Evolutionary conservation across 805 yeast genomes (phyloP).

Genomic region (Lipomyces spencermartinsiae): DNA sequence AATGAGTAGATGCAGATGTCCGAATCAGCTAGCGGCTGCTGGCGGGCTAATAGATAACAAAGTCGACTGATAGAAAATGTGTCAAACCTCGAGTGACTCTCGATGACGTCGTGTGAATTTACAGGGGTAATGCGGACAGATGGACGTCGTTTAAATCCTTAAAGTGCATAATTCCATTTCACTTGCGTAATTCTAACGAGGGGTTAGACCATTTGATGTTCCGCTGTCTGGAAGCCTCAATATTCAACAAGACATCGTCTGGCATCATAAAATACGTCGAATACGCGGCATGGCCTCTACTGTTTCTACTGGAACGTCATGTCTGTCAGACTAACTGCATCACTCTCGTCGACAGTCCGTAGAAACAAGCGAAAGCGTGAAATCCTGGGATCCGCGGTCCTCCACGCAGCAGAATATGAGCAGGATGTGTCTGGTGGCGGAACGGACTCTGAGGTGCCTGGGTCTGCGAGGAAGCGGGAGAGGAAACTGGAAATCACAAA

Average conservation of each 20-base stretch:
- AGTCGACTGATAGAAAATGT: background rate
- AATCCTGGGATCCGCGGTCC: slow-evolving; percentile 23
- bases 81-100: background rate
- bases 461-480: slow-evolving; percentile 17
- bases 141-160: too few relatives aligned
- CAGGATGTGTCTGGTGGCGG: slow-evolving; percentile 5
- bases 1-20: background rate
- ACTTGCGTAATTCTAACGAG: background rate
- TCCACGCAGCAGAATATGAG: slow-evolving; percentile 21
- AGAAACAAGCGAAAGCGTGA: slow-evolving; percentile 29
- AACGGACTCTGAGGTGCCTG: background rate
- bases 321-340: slow-evolving; percentile 34
- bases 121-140: background rate
- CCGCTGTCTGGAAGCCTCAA: too few relatives aligned
- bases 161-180: background rate
- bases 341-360: slow-evolving; percentile 27
- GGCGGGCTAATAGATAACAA: background rate
- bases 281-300: background rate
- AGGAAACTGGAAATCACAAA: slow-evolving; percentile 20
- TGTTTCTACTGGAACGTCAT: slow-evolving; percentile 4
- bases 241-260: too few relatives aligned
- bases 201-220: too few relatives aligned
- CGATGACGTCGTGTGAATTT: background rate
- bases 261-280: too few relatives aligned
- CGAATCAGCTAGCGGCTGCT: background rate